Conservation (phyloP, 73 alveolate species). For the Paramecium bursaria region DNA sequence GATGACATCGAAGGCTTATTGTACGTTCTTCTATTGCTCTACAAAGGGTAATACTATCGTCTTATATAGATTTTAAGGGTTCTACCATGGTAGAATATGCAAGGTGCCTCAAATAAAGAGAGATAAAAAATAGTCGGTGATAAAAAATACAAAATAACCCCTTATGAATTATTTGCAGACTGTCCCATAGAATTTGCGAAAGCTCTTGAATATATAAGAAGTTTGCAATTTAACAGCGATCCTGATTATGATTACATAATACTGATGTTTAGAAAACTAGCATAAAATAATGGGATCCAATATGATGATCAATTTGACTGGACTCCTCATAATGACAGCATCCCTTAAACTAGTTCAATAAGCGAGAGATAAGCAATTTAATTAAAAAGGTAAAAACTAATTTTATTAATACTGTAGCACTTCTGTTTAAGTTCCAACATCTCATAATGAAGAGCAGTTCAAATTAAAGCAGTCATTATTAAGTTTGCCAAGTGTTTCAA, state of each 20-base stretch:
- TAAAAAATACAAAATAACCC: slow-evolving; percentile 34
- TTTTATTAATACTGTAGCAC: neutral
- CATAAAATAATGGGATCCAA: neutral
- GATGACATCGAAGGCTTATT: slow-evolving; percentile 79
- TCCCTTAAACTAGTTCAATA: neutral
- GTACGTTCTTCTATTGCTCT: slow-evolving; percentile 72
- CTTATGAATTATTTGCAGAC: neutral
- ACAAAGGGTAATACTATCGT: slow-evolving; percentile 62
- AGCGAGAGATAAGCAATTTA: neutral
- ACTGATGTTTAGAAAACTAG: slow-evolving; percentile 28
- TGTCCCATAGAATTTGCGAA: slow-evolving; percentile 40
- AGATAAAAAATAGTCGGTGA: slow-evolving; percentile 53
- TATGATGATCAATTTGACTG: slow-evolving; percentile 42
- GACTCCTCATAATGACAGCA: too few species aligned
- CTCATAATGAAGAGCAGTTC: neutral
- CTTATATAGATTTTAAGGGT: slow-evolving; percentile 3
- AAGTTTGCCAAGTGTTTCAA: neutral
- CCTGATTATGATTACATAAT: slow-evolving; percentile 65
- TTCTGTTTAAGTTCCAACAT: slow-evolving; percentile 5
- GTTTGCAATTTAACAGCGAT: slow-evolving; percentile 27
- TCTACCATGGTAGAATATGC: slow-evolving; percentile 69
- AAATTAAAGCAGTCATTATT: too few species aligned
- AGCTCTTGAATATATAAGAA: slow-evolving; percentile 46
- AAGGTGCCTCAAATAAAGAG: slow-evolving; percentile 58
- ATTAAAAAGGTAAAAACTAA: neutral